Evolutionary conservation across 1,284 basidiomycete genomes (phyloP).

Genomic region (Tetrapyrgos nigripes): DNA sequence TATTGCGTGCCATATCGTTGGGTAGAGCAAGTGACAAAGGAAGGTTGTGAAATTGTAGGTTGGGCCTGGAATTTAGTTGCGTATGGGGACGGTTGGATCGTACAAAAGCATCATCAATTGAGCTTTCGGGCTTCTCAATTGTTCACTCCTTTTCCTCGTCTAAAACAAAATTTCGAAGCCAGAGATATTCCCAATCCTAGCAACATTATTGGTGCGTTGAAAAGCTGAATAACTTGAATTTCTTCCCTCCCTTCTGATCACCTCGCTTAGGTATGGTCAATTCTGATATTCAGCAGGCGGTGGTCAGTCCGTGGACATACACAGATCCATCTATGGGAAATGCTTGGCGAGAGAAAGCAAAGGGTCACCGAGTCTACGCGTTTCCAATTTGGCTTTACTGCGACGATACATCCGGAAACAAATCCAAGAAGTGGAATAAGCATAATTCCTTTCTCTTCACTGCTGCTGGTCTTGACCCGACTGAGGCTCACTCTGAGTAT

Average conservation of each 20-base stretch:
- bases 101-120: not conserved
- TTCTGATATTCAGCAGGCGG: not conserved
- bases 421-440: conserved; percentile 51
- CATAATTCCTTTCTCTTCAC: conserved; percentile 41
- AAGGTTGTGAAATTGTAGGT: not conserved
- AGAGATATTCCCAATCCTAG: too few relatives aligned
- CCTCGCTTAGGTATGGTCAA: too few relatives aligned
- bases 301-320: not conserved
- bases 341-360: conserved; percentile 14
- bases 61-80: not conserved
- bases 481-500: not conserved
- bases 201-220: too few relatives aligned
- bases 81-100: not conserved
- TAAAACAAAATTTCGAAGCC: too few relatives aligned
- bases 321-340: conserved; percentile 7
- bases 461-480: conserved; percentile 32
- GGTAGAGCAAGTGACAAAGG: conserved; percentile 21
- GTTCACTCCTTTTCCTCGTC: too few relatives aligned
- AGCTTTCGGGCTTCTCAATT: too few relatives aligned
- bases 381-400: conserved; percentile 45
- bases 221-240: too few relatives aligned
- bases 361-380: conserved; percentile 10
- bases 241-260: not conserved
- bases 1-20: conserved; percentile 36
- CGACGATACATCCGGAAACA: conserved; percentile 48